A percentile compares a stretch with the other conserved stretches of the same genome.
These are phyloP conservation scores for Anthracocystis setariae DNA, from an alignment of 1,284 basidiomycete species.

Conservation along the genomic window DNA sequence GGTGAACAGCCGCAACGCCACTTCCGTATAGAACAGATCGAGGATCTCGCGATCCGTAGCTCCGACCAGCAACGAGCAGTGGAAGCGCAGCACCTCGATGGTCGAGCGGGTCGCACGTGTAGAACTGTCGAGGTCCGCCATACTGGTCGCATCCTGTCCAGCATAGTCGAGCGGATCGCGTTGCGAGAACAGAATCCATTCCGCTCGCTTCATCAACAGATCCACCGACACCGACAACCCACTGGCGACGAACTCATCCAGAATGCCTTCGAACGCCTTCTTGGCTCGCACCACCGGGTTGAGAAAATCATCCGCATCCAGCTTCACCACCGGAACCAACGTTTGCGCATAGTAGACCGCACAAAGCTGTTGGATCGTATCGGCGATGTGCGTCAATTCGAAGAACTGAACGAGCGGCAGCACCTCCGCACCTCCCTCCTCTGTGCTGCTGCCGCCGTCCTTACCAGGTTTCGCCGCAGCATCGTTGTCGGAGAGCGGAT, in stretches of 20 bases:
- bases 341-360: constrained; percentile 98
- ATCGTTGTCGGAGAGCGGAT: constrained; percentile 33
- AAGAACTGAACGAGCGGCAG: constrained; percentile 95
- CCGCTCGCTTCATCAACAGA: constrained; percentile 95
- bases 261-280: constrained; percentile 88
- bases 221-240: constrained; percentile 95
- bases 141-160: constrained; percentile 3
- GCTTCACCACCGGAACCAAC: constrained; percentile 68
- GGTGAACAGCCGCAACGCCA: constrained; percentile 86
- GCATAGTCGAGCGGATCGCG: constrained; percentile 85
- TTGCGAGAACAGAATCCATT: constrained; percentile 85
- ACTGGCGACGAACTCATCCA: constrained; percentile 91
- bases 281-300: constrained; percentile 94
- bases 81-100: constrained; percentile 84
- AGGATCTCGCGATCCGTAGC: constrained; percentile 94
- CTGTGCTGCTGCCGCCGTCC: neutral
- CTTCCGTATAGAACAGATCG: constrained; percentile 97
- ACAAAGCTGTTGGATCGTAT: constrained; percentile 96
- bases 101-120: constrained; percentile 87
- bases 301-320: constrained; percentile 82
- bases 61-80: constrained; percentile 88
- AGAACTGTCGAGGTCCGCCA: constrained; percentile 71
- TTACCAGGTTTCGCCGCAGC: neutral
- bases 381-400: constrained; percentile 94
- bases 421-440: constrained; percentile 79